A percentile compares a stretch with the other conserved stretches of the same genome.
Evolutionary conservation across 2,329 filamentous ascomycete genomes (phyloP).

Genomic region (Botryotinia convoluta): DNA sequence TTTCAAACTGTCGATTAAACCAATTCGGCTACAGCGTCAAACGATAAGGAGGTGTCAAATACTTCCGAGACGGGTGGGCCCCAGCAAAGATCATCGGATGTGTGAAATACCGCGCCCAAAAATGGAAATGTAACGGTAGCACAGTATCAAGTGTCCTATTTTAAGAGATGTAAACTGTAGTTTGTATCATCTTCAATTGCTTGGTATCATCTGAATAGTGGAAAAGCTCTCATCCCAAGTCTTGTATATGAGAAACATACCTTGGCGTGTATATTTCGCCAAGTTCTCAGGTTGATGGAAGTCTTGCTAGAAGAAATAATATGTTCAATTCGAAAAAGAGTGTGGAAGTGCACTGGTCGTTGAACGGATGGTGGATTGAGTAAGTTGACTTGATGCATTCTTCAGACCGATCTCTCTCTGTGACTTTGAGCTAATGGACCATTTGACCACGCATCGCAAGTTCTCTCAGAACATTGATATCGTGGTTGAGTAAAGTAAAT

Average conservation of each 20-base stretch:
- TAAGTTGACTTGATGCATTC: background rate
- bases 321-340: background rate
- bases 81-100: background rate
- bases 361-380: background rate
- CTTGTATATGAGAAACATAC: background rate
- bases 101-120: background rate
- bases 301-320: background rate
- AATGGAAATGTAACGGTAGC: background rate
- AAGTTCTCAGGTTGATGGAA: background rate
- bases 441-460: background rate
- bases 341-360: background rate
- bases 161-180: background rate
- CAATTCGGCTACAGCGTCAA: slow-evolving; percentile 27
- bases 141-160: slow-evolving; percentile 2
- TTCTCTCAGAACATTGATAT: background rate
- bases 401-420: background rate
- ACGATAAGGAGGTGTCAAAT: background rate
- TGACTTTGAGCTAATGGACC: background rate
- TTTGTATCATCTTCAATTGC: background rate
- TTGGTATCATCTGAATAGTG: background rate
- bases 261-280: background rate
- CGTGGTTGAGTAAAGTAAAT: background rate
- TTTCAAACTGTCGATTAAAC: slow-evolving; percentile 30
- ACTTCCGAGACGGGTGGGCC: background rate
- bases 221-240: background rate